Evolutionary conservation across 208 protist species (phyloP), one percentile per base, ranked within the genome.

Genomic region (Trypanosoma rangeli): DNA sequence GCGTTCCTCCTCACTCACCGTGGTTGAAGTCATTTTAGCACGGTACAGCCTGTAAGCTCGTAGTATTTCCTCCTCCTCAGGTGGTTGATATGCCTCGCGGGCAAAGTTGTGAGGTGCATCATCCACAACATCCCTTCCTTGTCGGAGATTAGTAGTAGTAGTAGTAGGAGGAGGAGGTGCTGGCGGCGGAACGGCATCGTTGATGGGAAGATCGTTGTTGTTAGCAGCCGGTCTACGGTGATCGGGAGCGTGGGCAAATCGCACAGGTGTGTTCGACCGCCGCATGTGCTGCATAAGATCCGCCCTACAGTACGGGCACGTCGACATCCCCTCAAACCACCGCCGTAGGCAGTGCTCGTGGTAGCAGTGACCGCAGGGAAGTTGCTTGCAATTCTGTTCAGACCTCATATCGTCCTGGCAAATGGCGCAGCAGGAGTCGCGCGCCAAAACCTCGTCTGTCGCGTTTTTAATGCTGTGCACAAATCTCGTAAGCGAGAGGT

Each of bases 321-420:
- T 90, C 9, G 75, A 79, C 78, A 93, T 81, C 35, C 63, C 71
- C 64, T 94, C 86, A 64, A 96, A 78, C 86, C 88, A 94, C 13
- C 79, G 81, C 29, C 80, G 77, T 33, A 96, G 83, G 59, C 89
- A 96, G 16, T 77, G 61, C 13, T 80, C 75, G 78, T 96, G 91
- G 77, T 93, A 96, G 68, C 84, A 92, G 73, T 96, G 91, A 4
- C 85, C 83, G 67, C 91, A 96, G 7, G 85, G 74, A 52, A 96
- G 80, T 28, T 80, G 76, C 70, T 91, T 93, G 55, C 78, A 83
- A 2, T 52, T 52, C 22, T 78, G 61, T 16, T 70, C 70, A 0
- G 74, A 58, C 50, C 52, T 54, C 85, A 96, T 93, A 46, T 94
- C 85, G 46, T 96, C 88, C 66, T 94, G 91, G 82, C 91, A 96